Evolutionary conservation across 495 filamentous ascomycete genomes (phyloP), one percentile per base, ranked within the genome.

Genomic region (Stereocaulon alpinum): DNA sequence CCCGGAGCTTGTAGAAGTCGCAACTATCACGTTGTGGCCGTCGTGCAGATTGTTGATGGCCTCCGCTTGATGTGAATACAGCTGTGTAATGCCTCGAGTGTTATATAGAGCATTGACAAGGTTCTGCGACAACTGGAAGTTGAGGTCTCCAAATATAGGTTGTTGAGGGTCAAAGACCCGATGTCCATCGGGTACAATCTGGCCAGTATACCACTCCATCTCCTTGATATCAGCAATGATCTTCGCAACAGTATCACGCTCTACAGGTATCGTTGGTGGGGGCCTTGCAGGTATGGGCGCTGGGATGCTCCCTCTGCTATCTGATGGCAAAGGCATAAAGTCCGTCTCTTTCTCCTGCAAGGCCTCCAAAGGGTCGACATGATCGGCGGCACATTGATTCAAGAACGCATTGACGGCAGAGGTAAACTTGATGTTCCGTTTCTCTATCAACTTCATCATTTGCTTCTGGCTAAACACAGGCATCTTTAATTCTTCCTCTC

Each of bases 51-150:
- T 80, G 69, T 97, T 99, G 67, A 97, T 95, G 1, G 93, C 93
- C 71, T 96, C 89, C 1, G 89, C 84, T 73, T 99, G 93, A 69
- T 99, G 93, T 6, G 90, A 80, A 67, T 95, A 99, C n/a, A 97
- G 78, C 57, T 82, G 83, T 0, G 85, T 87, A 52, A 99, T 96
- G 17, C 84, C 81, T 64, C 82, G 84, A 2, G 88, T 86, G 63
- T 96, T 96, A 74, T 92, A 98, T 5, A 98, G 70, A 3, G 93
- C 91, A 71, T 98, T 96, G 22, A 97, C 92, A 52, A 98, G 74
- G 64, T 86, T 81, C 68, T 98, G 93, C 22, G 89, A 93, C 2
- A 98, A 76, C 47, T 85, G 76, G 65, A 98, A 97, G 14, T 86
- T 78, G 44, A 98, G 75, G 11, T 96, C 88, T 2, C 89, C 92